Evolutionary conservation across 1,284 basidiomycete genomes (phyloP).

Genomic region (Tylopilus sp.): DNA sequence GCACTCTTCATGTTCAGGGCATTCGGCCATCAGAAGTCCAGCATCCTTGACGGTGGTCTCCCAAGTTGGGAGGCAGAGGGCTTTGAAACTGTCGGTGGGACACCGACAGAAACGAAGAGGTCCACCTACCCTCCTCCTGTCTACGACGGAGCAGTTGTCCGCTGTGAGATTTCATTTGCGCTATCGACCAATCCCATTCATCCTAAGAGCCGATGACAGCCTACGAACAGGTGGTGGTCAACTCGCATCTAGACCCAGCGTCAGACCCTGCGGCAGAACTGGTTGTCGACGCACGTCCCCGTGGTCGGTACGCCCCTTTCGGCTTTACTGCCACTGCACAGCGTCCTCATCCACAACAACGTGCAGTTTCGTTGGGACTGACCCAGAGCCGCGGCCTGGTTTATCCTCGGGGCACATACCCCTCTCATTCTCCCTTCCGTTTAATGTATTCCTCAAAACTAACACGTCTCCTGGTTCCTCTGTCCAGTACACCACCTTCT

Average conservation of each 20-base stretch:
- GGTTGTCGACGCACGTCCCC: constrained; percentile 85
- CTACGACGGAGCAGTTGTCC: constrained; percentile 49
- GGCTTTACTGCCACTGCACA: background rate
- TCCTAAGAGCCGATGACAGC: constrained; percentile 41
- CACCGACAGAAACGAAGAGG: constrained; percentile 28
- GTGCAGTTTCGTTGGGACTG: constrained; percentile 69
- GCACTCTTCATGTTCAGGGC: constrained; percentile 90
- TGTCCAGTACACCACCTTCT: constrained; percentile 62
- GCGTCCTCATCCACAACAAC: constrained; percentile 11
- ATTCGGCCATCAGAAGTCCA: constrained; percentile 82
- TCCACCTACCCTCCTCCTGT: constrained; percentile 53
- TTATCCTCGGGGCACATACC: constrained; percentile 94
- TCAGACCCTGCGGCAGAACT: constrained; percentile 54
- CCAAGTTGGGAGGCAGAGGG: constrained; percentile 80
- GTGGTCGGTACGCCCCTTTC: constrained; percentile 56
- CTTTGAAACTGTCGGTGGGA: constrained; percentile 54
- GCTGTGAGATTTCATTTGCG: constrained; percentile 48
- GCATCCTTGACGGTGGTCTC: constrained; percentile 86
- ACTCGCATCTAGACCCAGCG: constrained; percentile 51
- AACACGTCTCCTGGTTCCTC: constrained; percentile 39
- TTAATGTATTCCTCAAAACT: constrained; percentile 69
- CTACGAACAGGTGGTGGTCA: constrained; percentile 81
- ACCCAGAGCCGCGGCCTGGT: constrained; percentile 87
- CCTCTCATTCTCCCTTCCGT: constrained; percentile 81
- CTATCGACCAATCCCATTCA: constrained; percentile 17